Evolutionary conservation across 805 yeast species (phyloP).

Genomic region (Torulaspora delbrueckii): DNA sequence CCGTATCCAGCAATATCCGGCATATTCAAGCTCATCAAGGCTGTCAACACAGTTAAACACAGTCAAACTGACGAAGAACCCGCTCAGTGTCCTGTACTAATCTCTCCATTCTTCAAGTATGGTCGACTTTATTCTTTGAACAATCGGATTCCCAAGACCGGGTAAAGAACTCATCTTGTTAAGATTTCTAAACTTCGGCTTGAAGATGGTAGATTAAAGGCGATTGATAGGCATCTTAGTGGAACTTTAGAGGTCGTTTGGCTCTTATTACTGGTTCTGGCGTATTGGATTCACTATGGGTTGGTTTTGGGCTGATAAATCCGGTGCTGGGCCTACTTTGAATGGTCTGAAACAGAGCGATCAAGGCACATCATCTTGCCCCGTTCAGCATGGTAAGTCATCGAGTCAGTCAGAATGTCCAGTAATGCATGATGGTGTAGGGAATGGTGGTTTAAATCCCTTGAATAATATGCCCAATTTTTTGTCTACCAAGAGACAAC

Average conservation of each 20-base stretch:
- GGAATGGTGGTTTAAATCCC: slow-evolving; percentile 54
- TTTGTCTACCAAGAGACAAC: slow-evolving; percentile 54
- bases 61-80: neutral
- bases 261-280: neutral
- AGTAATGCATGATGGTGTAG: slow-evolving; percentile 17
- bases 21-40: neutral
- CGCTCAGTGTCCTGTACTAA: too few species aligned
- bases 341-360: neutral
- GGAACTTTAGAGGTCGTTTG: neutral
- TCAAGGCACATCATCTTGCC: slow-evolving; percentile 30
- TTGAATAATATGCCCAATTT: slow-evolving; percentile 82
- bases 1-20: neutral
- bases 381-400: slow-evolving; percentile 23
- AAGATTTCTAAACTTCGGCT: neutral
- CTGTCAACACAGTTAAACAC: neutral
- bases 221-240: neutral
- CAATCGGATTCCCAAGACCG: neutral
- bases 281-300: slow-evolving; percentile 49
- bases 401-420: slow-evolving; percentile 30
- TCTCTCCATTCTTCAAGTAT: too few species aligned
- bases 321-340: neutral
- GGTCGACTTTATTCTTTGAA: too few species aligned
- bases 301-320: slow-evolving; percentile 76
- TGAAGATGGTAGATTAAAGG: neutral
- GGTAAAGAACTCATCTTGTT: neutral